Percentiles rank a stretch among this genome's conserved stretches.
Evolutionary conservation across 257 asterid genomes (phyloP).

Genomic region (Asclepias syriaca): DNA sequence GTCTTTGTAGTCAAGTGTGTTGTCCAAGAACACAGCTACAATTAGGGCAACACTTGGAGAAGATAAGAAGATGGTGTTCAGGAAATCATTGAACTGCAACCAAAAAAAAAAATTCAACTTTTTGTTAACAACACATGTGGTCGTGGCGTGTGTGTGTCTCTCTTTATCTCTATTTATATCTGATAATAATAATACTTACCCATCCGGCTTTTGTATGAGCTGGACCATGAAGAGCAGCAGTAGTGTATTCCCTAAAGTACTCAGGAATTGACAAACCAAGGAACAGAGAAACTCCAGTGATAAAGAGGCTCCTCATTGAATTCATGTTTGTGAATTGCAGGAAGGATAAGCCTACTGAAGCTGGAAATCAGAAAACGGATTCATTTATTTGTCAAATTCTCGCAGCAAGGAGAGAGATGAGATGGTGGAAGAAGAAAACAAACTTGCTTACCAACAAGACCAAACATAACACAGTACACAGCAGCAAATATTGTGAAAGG

Average conservation of each 20-base stretch:
- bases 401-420: background rate
- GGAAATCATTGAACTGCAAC: constrained; percentile 87
- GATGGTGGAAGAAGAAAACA: background rate
- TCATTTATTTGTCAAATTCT: background rate
- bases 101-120: constrained; percentile 4
- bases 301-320: constrained; percentile 93
- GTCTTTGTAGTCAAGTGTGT: constrained; percentile 90
- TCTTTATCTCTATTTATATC: background rate
- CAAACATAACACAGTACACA: constrained; percentile 79
- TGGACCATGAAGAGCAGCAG: constrained; percentile 76
- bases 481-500: constrained; percentile 96
- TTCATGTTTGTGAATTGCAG: constrained; percentile 97
- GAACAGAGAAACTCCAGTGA: constrained; percentile 76
- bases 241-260: constrained; percentile 82
- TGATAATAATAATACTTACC: constrained; percentile 40
- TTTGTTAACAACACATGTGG: background rate
- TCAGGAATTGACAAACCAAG: constrained; percentile 92
- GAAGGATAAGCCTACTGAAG: constrained; percentile 90
- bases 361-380: constrained; percentile 33
- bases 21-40: constrained; percentile 75
- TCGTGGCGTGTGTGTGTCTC: background rate
- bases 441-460: constrained; percentile 68
- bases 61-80: constrained; percentile 77
- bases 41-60: constrained; percentile 85
- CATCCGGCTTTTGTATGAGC: constrained; percentile 90